A percentile compares a stretch with the other conserved stretches of the same genome.
These are phyloP conservation scores for Wickerhamomyces tratensis DNA, from an alignment of 805 yeast species.

Conservation along the genomic window DNA sequence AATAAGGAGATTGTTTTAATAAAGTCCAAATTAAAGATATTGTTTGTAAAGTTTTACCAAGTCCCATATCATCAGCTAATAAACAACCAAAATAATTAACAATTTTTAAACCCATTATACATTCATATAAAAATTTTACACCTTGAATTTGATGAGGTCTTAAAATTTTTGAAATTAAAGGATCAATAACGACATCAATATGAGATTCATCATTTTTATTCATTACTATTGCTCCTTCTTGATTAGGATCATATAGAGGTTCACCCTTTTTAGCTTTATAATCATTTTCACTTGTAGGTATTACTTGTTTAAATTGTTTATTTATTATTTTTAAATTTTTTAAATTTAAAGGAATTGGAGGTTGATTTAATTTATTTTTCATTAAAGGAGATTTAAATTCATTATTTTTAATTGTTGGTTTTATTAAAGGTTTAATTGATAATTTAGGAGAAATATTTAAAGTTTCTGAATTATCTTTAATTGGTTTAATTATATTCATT, in stretches of 20 bases:
- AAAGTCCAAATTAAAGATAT: slow-evolving; percentile 81
- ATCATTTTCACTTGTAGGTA: slow-evolving; percentile 7
- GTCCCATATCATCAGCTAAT: slow-evolving; percentile 96
- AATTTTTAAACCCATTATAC: slow-evolving; percentile 62
- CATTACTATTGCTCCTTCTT: slow-evolving; percentile 32
- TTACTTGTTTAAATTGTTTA: slow-evolving; percentile 17
- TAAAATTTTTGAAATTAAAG: slow-evolving; percentile 38
- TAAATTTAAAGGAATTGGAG: background rate
- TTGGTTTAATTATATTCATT: slow-evolving; percentile 7
- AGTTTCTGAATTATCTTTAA: slow-evolving; percentile 1
- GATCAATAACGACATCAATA: slow-evolving; percentile 52
- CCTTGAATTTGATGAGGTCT: slow-evolving; percentile 87
- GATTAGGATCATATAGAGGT: slow-evolving; percentile 30
- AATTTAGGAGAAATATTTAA: background rate
- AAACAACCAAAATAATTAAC: slow-evolving; percentile 58
- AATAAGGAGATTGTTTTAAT: slow-evolving; percentile 50
- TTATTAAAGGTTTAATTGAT: slow-evolving; percentile 7
- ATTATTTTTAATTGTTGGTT: slow-evolving; percentile 7
- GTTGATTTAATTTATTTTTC: too few relatives aligned
- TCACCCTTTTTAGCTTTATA: slow-evolving; percentile 7
- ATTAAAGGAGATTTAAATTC: slow-evolving; percentile 3
- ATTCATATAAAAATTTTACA: slow-evolving; percentile 69
- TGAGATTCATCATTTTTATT: slow-evolving; percentile 17
- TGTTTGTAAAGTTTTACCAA: slow-evolving; percentile 84
- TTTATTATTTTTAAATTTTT: slow-evolving; percentile 1